Evolutionary conservation across 225 moss, liverwort and hornwort genomes (phyloP).

Genomic region (Bryoerythrophyllum caledonicum): DNA sequence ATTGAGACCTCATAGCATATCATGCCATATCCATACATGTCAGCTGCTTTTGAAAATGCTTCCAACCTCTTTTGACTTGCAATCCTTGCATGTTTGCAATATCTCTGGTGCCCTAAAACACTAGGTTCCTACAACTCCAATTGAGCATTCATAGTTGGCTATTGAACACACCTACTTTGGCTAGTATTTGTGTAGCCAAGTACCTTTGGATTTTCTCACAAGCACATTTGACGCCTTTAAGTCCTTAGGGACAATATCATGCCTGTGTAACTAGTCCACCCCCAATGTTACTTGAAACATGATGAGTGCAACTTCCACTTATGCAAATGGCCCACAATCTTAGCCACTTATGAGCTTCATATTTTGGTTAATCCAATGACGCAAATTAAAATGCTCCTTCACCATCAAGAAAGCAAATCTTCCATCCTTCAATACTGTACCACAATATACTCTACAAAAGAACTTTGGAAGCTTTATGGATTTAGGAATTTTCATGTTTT

Average conservation of each 20-base stretch:
- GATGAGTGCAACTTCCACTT: background rate
- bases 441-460: background rate
- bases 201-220: rapidly evolving
- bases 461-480: rapidly evolving
- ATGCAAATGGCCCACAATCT: background rate
- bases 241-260: background rate
- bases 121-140: background rate
- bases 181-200: too few relatives aligned
- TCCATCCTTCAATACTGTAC: background rate
- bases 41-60: background rate
- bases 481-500: background rate
- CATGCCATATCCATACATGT: background rate
- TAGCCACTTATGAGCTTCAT: background rate
- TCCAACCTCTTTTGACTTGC: background rate
- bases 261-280: background rate
- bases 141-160: too few relatives aligned
- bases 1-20: background rate
- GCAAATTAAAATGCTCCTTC: background rate
- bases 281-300: background rate
- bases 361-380: background rate
- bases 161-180: background rate
- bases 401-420: background rate
- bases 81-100: background rate
- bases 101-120: background rate
- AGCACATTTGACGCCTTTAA: background rate